These are phyloP conservation scores for Talaromyces sp. DNA, from an alignment of 2,329 filamentous ascomycete genomes.

Conservation along the genomic window DNA sequence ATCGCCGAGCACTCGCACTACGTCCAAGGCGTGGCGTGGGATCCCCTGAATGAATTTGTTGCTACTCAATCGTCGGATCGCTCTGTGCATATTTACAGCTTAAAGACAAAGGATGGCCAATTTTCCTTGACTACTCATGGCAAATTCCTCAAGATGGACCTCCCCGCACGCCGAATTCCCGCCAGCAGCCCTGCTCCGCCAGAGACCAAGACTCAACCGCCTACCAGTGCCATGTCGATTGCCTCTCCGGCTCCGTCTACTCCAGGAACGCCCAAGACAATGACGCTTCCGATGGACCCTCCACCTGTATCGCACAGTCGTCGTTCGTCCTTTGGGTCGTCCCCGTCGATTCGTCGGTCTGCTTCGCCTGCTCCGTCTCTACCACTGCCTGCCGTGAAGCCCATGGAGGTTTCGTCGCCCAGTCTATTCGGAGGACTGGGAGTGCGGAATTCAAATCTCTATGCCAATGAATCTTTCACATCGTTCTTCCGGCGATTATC, in stretches of 20 bases:
- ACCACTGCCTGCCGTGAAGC: constrained; percentile 91
- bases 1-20: constrained; percentile 98
- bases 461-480: constrained; percentile 92
- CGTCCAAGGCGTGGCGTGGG: constrained; percentile 97
- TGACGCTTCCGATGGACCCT: constrained; percentile 92
- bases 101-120: constrained; percentile 94
- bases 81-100: constrained; percentile 93
- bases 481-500: constrained; percentile 93
- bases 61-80: constrained; percentile 97
- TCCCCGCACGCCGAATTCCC: constrained; percentile 84
- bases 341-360: constrained; percentile 72
- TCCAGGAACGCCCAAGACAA: constrained; percentile 85
- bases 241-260: constrained; percentile 86
- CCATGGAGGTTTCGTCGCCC: constrained; percentile 80
- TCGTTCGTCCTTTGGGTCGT: constrained; percentile 83
- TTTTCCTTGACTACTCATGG: constrained; percentile 75
- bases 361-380: constrained; percentile 90
- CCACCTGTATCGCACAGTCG: constrained; percentile 87
- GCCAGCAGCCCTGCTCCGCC: constrained; percentile 88
- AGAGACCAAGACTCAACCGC: constrained; percentile 45
- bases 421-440: constrained; percentile 57
- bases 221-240: constrained; percentile 37
- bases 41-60: constrained; percentile 95
- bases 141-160: constrained; percentile 83
- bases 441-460: constrained; percentile 80